Percentiles rank a stretch among this genome's conserved stretches.
Conservation (phyloP, 805 yeast genomes). For the Maudiozyma saulgeensis region DNA sequence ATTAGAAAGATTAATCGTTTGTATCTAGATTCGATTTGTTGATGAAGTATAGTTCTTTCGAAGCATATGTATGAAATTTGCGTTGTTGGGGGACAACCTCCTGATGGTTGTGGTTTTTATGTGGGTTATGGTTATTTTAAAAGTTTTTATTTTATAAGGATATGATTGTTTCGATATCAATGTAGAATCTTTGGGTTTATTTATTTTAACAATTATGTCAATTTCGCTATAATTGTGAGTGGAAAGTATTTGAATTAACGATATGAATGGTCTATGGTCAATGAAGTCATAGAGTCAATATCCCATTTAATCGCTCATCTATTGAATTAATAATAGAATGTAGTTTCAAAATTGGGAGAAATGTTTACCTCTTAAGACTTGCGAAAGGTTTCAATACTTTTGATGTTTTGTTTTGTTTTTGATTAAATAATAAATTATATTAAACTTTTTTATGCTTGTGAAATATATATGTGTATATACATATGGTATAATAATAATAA, state of each 20-base stretch:
- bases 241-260: neutral
- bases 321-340: conserved; percentile 30
- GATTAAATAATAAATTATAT: neutral
- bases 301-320: conserved; percentile 36
- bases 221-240: neutral
- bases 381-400: too few relatives aligned
- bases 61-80: neutral
- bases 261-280: conserved; percentile 2
- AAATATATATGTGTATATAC: neutral
- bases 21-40: neutral
- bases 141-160: neutral
- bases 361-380: conserved; percentile 5
- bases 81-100: neutral
- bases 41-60: neutral
- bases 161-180: neutral
- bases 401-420: neutral
- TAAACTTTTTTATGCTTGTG: neutral
- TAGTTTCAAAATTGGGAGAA: conserved; percentile 34
- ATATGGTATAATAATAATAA: neutral
- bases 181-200: neutral
- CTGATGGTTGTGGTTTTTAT: neutral
- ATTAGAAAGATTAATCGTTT: neutral
- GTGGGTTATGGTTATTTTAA: neutral
- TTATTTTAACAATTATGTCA: neutral
- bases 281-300: conserved; percentile 23